Conservation (phyloP, 2,329 filamentous ascomycete genomes). For the Juglanconis juglandina region DNA sequence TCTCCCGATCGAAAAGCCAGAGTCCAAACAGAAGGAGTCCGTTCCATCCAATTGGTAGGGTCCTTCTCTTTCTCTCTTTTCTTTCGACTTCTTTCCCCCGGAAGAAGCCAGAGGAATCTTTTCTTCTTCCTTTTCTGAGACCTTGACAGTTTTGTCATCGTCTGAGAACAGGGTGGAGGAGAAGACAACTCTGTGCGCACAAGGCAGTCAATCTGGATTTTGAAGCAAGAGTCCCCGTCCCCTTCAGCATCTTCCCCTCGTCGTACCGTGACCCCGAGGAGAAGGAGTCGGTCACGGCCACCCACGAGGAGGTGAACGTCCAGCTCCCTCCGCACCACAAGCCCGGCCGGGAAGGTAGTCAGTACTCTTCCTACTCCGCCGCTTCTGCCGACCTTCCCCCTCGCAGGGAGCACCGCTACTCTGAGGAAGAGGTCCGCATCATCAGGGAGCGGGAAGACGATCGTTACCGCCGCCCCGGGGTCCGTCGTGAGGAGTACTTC, state of each 20-base stretch:
- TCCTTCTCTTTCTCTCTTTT: constrained; percentile 43
- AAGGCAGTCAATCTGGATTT: constrained; percentile 99
- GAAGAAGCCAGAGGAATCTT: constrained; percentile 47
- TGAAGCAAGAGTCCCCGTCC: constrained; percentile 98
- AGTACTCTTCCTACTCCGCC: constrained; percentile 71
- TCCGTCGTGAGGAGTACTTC: constrained; percentile 50
- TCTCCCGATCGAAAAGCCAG: constrained; percentile 29
- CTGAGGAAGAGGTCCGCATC: constrained; percentile 81
- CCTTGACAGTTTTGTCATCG: constrained; percentile 22
- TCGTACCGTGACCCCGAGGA: constrained; percentile 58
- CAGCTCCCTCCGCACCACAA: constrained; percentile 66
- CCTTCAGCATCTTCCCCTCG: constrained; percentile 99
- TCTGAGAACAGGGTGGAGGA: constrained; percentile 40
- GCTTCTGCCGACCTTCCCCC: constrained; percentile 59
- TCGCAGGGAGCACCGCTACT: constrained; percentile 56
- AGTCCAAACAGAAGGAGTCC: constrained; percentile 29
- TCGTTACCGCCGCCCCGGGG: constrained; percentile 68
- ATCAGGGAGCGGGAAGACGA: constrained; percentile 77
- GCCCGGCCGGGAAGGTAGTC: constrained; percentile 94
- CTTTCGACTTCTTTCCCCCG: constrained; percentile 45
- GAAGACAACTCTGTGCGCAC: constrained; percentile 42
- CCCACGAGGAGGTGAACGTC: constrained; percentile 87
- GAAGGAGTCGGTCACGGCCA: constrained; percentile 56
- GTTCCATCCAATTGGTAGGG: constrained; percentile 28
- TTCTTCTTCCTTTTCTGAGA: constrained; percentile 58